Base-by-base conservation (phyloP, 805 yeast species). In the Yamadazyma akitaensis region DNA sequence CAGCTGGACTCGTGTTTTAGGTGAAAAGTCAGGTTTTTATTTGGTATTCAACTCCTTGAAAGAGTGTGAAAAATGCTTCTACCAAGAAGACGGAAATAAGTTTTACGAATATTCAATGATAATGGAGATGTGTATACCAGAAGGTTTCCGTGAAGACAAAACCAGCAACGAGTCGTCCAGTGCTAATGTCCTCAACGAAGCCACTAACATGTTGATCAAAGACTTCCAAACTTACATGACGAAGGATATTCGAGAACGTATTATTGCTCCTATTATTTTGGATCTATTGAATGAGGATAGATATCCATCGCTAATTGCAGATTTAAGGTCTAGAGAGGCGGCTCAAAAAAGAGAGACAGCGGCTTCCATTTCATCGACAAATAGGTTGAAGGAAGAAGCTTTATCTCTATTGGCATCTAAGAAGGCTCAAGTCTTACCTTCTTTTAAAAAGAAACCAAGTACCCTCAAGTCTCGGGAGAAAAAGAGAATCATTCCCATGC, bases 241-340 rank as follows among this genome's bases (percentile, higher is more conserved):
- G 17, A 84, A 84, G 50, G 96, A 89, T 64, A 77, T 89, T 19
- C 73, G 86, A 53, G 92, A 82, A 56, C 77, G 88, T 49, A 65
- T 86, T 3, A 76, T 88, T 19, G 90, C 86, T 0, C 88, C 94
- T 0, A 72, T 75, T 1, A 77, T 89, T 14, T 70, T 85, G 44
- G 82, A 82, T 26, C 64, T 76, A 16, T 69, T 89, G 53, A 76
- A 79, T 47, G 82, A 81, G 34, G 78, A 76, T 3, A 75, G 75
- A 33, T 84, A 77, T 57, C 85, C 88, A 1, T 76, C 73, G 2
- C 59, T 71, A 16, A 57, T 71, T 21, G 59, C 62, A 36, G 72
- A 65, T 18, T 58, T 71, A 37, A 68, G 61, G 46, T 63, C 62
- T 18, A 62, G 70, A 49, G 61, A 54, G 43, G 49, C 51, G 3